Evolutionary conservation across 805 yeast species (phyloP), one percentile per base, ranked within the genome.

Genomic region (Candida incommunis): DNA sequence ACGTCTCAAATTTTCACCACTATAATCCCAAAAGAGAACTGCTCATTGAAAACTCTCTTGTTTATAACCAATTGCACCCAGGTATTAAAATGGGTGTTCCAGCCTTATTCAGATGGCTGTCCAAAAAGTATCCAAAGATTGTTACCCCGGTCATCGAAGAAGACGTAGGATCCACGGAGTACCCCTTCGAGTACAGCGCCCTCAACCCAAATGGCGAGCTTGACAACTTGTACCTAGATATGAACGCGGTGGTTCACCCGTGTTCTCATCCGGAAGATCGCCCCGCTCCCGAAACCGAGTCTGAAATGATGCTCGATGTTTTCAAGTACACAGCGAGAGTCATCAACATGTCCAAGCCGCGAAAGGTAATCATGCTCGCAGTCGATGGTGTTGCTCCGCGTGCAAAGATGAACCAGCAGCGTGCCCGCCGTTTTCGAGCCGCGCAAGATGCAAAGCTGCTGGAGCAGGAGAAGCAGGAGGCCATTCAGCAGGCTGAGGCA

Each of bases 231-330:
- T 92, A 92, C 59, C 69, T 92, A 50, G 99, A 92, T 65, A 92
- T 92, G 98, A 92, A 92, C 60, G 98, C 97, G 68, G 92, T 92
- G 58, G 98, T 92, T 3, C 99, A 92, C 68, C 98, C 98, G 1
- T 92, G 97, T 69, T 82, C 96, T 2, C 99, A 92, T 62, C 99
- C 99, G 0, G 98, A 90, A 58, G 83, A 90, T 53, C 81, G 81
- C 53, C 95, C 96, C 0, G 81, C 98, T 0, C 99, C 99, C 11
- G 94, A 80, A 54, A 87, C 90, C 0, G 98, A 92, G 57, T 95
- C 87, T 49, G 96, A 92, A 58, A 92, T 92, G 98, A 78, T 92
- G 69, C 63, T 88, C 47, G 97, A 90, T 41, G 81, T 92, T 23
- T 92, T 92, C 66, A 79, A 78, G 54, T 92, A 92, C 60, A 92